These are phyloP conservation scores for Pythium biforme DNA, from an alignment of 352 stramenopile genomes.

Conservation along the genomic window DNA sequence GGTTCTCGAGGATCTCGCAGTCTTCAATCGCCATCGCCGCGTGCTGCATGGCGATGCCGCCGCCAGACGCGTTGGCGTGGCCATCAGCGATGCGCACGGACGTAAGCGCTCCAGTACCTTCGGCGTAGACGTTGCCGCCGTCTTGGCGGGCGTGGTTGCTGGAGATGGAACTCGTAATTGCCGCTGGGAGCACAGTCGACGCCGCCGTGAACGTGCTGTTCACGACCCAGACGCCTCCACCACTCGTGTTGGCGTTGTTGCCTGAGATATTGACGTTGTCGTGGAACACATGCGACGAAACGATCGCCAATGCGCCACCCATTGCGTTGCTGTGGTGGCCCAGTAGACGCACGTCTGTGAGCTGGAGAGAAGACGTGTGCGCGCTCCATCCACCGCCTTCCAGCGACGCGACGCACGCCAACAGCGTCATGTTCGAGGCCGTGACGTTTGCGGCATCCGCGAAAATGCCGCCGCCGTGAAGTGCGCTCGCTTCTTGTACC, in stretches of 20 bases:
- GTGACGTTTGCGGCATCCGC: not conserved
- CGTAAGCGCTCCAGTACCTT: not conserved
- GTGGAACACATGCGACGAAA: slow-evolving; percentile 27
- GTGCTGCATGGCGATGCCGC: slow-evolving; percentile 4
- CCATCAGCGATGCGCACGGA: slow-evolving; percentile 4
- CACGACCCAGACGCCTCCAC: slow-evolving; percentile 39
- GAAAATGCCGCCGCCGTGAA: slow-evolving; percentile 38
- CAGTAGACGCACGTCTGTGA: slow-evolving; percentile 5
- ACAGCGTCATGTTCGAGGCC: slow-evolving; percentile 11
- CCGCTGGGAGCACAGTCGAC: not conserved
- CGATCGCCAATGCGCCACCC: slow-evolving; percentile 38
- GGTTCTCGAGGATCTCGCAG: slow-evolving; percentile 2
- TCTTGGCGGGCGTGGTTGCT: slow-evolving; percentile 7
- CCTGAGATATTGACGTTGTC: slow-evolving; percentile 26
- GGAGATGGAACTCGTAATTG: not conserved
- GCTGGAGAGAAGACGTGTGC: slow-evolving; percentile 1
- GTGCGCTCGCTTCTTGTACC: slow-evolving; percentile 2
- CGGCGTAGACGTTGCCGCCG: slow-evolving; percentile 17
- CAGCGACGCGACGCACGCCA: slow-evolving; percentile 4
- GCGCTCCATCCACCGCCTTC: slow-evolving; percentile 37
- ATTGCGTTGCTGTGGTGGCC: slow-evolving; percentile 3
- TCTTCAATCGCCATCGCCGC: slow-evolving; percentile 2
- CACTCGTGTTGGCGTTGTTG: slow-evolving; percentile 24
- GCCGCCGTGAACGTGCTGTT: not conserved
- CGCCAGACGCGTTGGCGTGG: not conserved